A percentile compares a stretch with the other conserved stretches of the same genome.
phyloP scores from a whole-genome alignment of 2,329 filamentous ascomycete species.

The Blumeriella jaapii region DNA sequence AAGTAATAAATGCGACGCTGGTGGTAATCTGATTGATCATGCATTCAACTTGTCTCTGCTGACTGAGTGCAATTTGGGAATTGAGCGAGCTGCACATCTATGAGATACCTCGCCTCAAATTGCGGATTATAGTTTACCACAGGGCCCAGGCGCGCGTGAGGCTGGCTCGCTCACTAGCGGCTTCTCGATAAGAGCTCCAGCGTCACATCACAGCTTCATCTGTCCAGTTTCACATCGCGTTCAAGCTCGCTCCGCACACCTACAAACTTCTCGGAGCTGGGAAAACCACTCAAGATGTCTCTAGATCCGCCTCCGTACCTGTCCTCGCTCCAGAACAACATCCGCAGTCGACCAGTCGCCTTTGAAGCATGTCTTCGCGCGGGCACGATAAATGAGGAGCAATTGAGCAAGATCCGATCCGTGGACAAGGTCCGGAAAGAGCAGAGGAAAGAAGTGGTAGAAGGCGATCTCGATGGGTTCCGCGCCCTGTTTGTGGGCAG shows the following conservation, averaged over 20 bases:
- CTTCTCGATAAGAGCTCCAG: slow-evolving; percentile 22
- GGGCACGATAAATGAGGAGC: slow-evolving; percentile 85
- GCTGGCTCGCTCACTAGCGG: no score
- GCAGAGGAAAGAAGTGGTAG: slow-evolving; percentile 71
- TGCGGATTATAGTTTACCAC: no score
- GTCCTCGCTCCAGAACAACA: slow-evolving; percentile 87
- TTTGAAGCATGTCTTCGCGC: slow-evolving; percentile 95
- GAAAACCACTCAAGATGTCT: slow-evolving; percentile 50
- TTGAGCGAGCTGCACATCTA: no score
- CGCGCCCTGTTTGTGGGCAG: slow-evolving; percentile 68
- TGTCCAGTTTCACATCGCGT: not conserved
- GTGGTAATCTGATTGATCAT: no score
- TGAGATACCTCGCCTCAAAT: no score
- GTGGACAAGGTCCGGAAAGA: slow-evolving; percentile 95
- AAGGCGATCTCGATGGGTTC: slow-evolving; percentile 71
- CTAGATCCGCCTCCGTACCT: slow-evolving; percentile 85
- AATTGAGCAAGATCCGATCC: slow-evolving; percentile 90
- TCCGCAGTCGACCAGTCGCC: slow-evolving; percentile 86
- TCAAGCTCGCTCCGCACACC: slow-evolving; percentile 11
- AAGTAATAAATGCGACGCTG: no score
- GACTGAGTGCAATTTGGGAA: no score
- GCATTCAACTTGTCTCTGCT: no score
- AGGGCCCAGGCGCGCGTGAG: no score
- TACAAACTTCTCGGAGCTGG: slow-evolving; percentile 14
- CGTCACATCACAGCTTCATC: slow-evolving; percentile 11